These are phyloP conservation scores for Escovopsis sp. DNA, from an alignment of 2,329 filamentous ascomycete species.

Conservation along the genomic window DNA sequence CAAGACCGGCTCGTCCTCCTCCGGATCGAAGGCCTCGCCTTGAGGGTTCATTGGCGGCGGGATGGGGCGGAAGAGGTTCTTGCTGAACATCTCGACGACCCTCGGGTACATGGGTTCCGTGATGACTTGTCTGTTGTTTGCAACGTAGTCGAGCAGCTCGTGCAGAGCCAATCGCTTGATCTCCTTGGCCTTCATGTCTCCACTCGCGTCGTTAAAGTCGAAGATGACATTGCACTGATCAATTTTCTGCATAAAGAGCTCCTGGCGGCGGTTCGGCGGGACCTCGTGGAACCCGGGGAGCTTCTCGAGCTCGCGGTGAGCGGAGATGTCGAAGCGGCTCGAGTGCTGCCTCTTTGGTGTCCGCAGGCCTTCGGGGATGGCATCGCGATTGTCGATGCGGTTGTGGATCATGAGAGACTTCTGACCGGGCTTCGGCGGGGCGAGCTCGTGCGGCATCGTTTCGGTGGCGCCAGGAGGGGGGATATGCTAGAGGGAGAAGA, in stretches of 20 bases:
- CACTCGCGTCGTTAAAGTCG: slow-evolving; percentile 96
- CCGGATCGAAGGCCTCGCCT: slow-evolving; percentile 94
- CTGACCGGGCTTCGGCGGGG: slow-evolving; percentile 78
- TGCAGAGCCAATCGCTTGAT: slow-evolving; percentile 95
- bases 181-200: slow-evolving; percentile 99
- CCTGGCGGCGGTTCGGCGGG: slow-evolving; percentile 82
- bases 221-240: slow-evolving; percentile 99
- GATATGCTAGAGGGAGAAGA: slow-evolving; percentile 48
- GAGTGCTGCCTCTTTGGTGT: slow-evolving; percentile 96
- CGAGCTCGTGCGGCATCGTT: slow-evolving; percentile 95
- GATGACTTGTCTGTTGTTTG: slow-evolving; percentile 96
- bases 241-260: slow-evolving; percentile 99
- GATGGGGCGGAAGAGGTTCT: slow-evolving; percentile 95
- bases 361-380: slow-evolving; percentile 78
- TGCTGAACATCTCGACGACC: slow-evolving; percentile 98
- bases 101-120: slow-evolving; percentile 98
- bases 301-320: slow-evolving; percentile 92
- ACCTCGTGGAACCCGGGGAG: slow-evolving; percentile 96
- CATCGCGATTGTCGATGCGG: slow-evolving; percentile 75
- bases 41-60: slow-evolving; percentile 95
- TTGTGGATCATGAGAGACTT: slow-evolving; percentile 84
- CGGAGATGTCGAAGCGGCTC: slow-evolving; percentile 93
- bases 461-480: slow-evolving; percentile 87
- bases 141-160: slow-evolving; percentile 93
- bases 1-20: slow-evolving; percentile 94